phyloP scores from a whole-genome alignment of 179 eudicot species.

The Pouteria campechiana region DNA sequence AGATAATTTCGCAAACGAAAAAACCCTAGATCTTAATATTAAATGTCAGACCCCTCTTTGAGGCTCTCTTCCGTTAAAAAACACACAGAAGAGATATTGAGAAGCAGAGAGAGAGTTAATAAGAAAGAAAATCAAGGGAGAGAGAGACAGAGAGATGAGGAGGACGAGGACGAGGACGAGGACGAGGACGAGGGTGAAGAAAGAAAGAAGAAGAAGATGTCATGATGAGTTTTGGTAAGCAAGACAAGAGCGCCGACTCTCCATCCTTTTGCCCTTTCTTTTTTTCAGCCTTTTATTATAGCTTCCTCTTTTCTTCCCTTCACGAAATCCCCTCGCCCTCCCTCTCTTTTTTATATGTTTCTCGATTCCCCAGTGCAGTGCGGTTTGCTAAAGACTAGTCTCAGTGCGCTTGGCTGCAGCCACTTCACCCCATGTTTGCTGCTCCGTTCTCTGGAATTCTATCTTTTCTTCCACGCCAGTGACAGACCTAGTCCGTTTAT shows the following conservation, averaged over 20 bases:
- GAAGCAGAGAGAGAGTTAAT: not conserved
- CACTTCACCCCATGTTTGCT: no score
- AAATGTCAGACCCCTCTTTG: no score
- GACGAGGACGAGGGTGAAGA: not conserved
- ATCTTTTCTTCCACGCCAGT: no score
- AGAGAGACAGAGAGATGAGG: not conserved
- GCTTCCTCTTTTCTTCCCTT: not conserved
- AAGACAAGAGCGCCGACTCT: conserved; percentile 22
- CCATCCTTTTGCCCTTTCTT: not conserved
- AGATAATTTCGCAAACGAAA: no score
- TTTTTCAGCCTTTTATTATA: not conserved
- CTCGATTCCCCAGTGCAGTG: not conserved
- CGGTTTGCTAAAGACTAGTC: not conserved
- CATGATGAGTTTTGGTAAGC: conserved; percentile 16
- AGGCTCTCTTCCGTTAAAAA: no score
- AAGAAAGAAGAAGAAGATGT: conserved; percentile 5
- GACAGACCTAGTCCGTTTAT: no score
- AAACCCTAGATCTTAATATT: no score
- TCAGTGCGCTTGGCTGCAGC: no score
- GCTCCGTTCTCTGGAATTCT: no score
- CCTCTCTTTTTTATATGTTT: no score
- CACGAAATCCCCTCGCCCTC: not conserved
- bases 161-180: not conserved
- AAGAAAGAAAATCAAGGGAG: not conserved
- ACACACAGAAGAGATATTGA: not conserved